These are phyloP conservation scores for Holtermannia corniformis DNA, from an alignment of 768 basidiomycete species.

Conservation along the genomic window DNA sequence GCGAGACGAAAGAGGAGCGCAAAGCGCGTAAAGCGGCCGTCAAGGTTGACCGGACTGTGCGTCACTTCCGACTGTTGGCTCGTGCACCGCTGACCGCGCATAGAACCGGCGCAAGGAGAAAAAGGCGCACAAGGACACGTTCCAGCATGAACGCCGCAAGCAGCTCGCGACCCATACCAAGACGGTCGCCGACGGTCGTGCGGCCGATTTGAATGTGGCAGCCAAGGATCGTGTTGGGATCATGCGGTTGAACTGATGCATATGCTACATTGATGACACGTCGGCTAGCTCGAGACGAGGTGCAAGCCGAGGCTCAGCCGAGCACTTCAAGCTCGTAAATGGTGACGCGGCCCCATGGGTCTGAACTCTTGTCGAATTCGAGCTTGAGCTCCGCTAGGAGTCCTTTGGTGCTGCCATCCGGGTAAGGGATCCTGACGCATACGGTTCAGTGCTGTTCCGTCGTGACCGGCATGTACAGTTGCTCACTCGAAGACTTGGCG, in stretches of 20 bases:
- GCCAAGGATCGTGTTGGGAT: conserved; percentile 17
- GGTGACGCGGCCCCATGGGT: conserved; percentile 35
- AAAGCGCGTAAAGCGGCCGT: conserved; percentile 45
- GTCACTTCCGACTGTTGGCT: conserved; percentile 5
- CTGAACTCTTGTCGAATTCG: conserved; percentile 38
- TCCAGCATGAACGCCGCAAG: conserved; percentile 42
- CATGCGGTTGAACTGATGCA: conserved; percentile 18
- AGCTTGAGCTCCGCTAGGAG: conserved; percentile 33
- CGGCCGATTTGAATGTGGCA: conserved; percentile 34
- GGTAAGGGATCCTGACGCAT: conserved; percentile 5
- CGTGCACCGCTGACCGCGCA: neutral
- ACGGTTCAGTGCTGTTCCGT: neutral
- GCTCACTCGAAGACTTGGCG: conserved; percentile 35
- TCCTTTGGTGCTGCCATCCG: conserved; percentile 2
- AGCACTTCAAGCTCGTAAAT: conserved; percentile 35
- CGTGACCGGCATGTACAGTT: too few species aligned
- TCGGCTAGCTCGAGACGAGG: too few species aligned
- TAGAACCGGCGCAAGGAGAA: conserved; percentile 45
- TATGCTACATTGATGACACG: neutral
- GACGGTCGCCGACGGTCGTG: conserved; percentile 36
- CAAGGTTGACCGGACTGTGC: conserved; percentile 44
- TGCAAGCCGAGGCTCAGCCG: conserved; percentile 3
- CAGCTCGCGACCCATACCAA: conserved; percentile 40
- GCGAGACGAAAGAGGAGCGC: conserved; percentile 54
- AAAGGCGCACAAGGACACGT: conserved; percentile 44